Conservation (phyloP, 768 basidiomycete genomes). For the Mycena haematopus region DNA sequence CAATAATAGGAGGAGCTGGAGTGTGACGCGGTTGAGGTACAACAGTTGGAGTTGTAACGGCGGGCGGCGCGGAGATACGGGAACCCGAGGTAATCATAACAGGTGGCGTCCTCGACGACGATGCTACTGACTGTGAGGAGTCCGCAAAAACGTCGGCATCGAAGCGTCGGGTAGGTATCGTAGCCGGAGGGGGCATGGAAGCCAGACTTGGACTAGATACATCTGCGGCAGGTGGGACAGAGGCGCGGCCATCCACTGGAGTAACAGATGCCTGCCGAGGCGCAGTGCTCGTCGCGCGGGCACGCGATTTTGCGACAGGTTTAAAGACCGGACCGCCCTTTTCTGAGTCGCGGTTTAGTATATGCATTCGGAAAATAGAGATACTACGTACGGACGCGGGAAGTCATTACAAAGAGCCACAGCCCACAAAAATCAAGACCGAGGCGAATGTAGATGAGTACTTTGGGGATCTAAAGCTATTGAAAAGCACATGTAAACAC, state of each 20-base stretch:
- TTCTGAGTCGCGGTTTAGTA: slow-evolving; percentile 49
- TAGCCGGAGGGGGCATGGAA: slow-evolving; percentile 14
- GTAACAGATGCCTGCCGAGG: slow-evolving; percentile 31
- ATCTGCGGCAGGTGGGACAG: slow-evolving; percentile 11
- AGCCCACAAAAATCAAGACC: slow-evolving; percentile 11
- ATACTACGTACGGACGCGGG: slow-evolving; percentile 58
- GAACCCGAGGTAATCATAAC: slow-evolving; percentile 11
- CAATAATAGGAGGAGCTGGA: slow-evolving; percentile 20
- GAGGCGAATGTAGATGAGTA: background rate
- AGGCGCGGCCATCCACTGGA: slow-evolving; percentile 9
- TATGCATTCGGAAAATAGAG: background rate
- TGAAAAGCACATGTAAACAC: no score
- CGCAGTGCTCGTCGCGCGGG: slow-evolving; percentile 42
- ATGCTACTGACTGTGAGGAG: slow-evolving; percentile 12
- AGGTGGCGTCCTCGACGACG: slow-evolving; percentile 12
- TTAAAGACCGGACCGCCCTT: slow-evolving; percentile 75
- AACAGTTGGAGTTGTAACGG: slow-evolving; percentile 6
- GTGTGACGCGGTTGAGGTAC: slow-evolving; percentile 13
- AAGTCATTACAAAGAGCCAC: slow-evolving; percentile 45
- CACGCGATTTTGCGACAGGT: slow-evolving; percentile 65
- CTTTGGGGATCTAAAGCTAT: background rate
- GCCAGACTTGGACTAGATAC: slow-evolving; percentile 1
- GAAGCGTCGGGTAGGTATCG: slow-evolving; percentile 3
- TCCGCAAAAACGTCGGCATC: slow-evolving; percentile 13
- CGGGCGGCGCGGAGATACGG: slow-evolving; percentile 18